Percentiles rank a stretch among this genome's conserved stretches.
Conservation (phyloP, 192 early-diverging fungal genomes). For the Coemansia sp. region DNA sequence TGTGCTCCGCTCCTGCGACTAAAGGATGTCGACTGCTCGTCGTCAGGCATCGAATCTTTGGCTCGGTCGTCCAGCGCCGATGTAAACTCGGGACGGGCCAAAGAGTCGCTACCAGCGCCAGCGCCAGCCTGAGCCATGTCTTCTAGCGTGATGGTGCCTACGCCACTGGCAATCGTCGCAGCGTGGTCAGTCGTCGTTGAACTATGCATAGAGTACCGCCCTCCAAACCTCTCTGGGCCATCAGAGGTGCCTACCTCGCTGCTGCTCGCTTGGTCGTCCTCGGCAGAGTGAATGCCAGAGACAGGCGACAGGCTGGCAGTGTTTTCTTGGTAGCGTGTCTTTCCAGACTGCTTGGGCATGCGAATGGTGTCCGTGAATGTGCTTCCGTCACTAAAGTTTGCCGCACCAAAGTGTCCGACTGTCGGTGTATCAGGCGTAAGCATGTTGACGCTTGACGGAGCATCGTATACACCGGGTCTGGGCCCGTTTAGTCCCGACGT, state of each 20-base stretch:
- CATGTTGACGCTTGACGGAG: conserved; percentile 22
- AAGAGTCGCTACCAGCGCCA: not conserved
- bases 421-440: conserved; percentile 42
- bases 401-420: conserved; percentile 4
- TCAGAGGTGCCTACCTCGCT: not conserved
- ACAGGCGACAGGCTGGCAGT: not conserved
- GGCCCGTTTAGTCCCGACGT: not conserved
- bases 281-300: not conserved
- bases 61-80: not conserved
- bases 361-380: conserved; percentile 12
- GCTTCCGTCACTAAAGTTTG: conserved; percentile 1
- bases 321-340: not conserved
- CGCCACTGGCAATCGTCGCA: conserved; percentile 21
- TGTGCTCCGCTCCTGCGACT: not conserved
- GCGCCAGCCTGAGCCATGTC: conserved; percentile 35
- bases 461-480: not conserved
- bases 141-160: conserved; percentile 40
- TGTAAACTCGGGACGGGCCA: not conserved
- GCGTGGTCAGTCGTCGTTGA: conserved; percentile 12
- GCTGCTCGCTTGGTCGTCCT: conserved; percentile 7
- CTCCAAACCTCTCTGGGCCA: not conserved
- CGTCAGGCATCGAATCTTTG: not conserved
- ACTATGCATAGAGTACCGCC: conserved; percentile 9
- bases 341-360: not conserved
- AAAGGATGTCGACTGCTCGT: not conserved